phyloP scores from a whole-genome alignment of 176 grass and related monocot species.

The Oryza punctata region DNA sequence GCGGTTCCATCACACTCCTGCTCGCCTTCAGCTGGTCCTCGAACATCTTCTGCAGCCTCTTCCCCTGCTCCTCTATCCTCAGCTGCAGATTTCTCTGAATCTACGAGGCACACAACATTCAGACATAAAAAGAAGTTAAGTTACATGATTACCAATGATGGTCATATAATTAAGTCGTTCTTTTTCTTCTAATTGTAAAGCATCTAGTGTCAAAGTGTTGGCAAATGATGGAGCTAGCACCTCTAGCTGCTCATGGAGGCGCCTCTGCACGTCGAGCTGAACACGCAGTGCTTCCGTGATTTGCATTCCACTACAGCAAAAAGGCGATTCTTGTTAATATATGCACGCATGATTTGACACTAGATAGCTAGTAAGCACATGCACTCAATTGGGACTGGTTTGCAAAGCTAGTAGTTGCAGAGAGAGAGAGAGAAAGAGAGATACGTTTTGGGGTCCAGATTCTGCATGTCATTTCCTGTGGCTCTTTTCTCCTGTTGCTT shows the following conservation, averaged over 20 bases:
- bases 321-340: neutral
- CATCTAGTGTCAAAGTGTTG: neutral
- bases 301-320: conserved; percentile 60
- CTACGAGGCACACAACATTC: conserved; percentile 7
- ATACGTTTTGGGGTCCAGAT: conserved; percentile 55
- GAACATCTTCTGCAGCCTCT: conserved; percentile 76
- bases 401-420: conserved; percentile 17
- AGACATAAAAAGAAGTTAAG: neutral
- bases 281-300: conserved; percentile 78
- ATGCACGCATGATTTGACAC: neutral
- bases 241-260: conserved; percentile 96
- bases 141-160: neutral
- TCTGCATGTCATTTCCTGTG: conserved; percentile 41
- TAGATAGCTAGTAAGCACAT: neutral
- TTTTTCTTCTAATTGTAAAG: neutral
- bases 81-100: conserved; percentile 76
- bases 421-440: neutral
- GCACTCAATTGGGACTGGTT: conserved; percentile 26
- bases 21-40: conserved; percentile 79
- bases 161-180: neutral
- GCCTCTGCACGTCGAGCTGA: conserved; percentile 85
- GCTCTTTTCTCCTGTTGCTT: conserved; percentile 57
- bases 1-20: conserved; percentile 18
- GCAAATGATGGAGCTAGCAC: conserved; percentile 37
- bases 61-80: conserved; percentile 83